Evolutionary conservation across 1,139 yeast species (phyloP), one percentile per base, ranked within the genome.

Genomic region (Magnusiomyces fungicola): DNA sequence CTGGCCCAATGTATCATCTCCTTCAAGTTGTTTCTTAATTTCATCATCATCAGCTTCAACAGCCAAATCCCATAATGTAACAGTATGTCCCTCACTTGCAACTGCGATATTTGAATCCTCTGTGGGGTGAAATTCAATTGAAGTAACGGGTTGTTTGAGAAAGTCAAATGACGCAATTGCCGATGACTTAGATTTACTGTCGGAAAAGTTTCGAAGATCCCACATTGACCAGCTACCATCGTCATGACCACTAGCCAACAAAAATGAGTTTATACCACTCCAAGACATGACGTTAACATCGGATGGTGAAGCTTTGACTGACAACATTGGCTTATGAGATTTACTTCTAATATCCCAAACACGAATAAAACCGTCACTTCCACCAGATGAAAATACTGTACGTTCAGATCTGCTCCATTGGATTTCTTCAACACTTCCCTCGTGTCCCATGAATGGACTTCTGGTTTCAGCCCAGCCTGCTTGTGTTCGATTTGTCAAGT

Each of bases 191-290:
- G 64, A 71, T 7, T 27, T 30, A 36, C 49, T 50, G 24, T 53
- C 70, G 56, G 79, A 78, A 70, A 94, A 89, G 59, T 79, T 84
- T 65, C 98, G 83, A 69, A 92, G 75, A 71, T 92, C 99, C 98
- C 99, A 92, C 40, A 92, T 94, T 49, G 95, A 89, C 96, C 97
- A 92, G 30, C 82, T 71, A 54, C 99, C 99, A 66, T 89, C 96
- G 66, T 92, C 99, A 63, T 92, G 96, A 57, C 99, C 99, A 47
- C 94, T 82, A 0, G 97, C 97, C 54, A 92, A 74, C 61, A 92
- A 72, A 61, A 89, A 87, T 62, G 83, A 83, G 56, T 90, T 84
- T 63, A 86, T 86, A 53, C 78, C 78, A 69, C 94, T 87, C 99
- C 99, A 92, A 44, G 96, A 86, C 67, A 94, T 84, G 51, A 94